Evolutionary conservation across 23 red algal species (phyloP), one percentile per base, ranked within the genome.

Genomic region (Gracilaria caudata): DNA sequence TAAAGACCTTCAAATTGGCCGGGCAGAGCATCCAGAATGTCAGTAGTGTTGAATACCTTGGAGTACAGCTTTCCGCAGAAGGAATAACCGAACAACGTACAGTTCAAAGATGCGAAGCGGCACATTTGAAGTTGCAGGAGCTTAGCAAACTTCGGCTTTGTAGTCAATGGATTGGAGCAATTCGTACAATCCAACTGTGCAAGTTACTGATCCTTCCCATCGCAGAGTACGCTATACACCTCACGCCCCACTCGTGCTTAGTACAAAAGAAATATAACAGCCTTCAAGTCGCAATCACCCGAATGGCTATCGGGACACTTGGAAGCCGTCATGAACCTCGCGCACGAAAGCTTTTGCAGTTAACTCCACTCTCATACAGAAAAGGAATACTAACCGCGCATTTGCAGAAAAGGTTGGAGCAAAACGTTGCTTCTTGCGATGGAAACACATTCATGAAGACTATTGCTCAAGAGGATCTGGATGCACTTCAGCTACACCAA

Each of bases 221-320:
- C 34, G 63, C 63, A 34, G 63, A 68, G 28, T 68, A 68, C 34
- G 63, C 63, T 25, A 68, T 68, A 68, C 63, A 68, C n/a, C 28
- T 35, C 17, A 68, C 63, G n/a, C 28, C 63, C 34, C 63, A 33
- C 4, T 34, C 63, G 17, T 8, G 17, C 6, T 7, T 45, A 11
- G 6, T 45, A 45, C 43, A 45, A 11, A 45, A 45, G 43, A 45
- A 45, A 11, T 45, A 45, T 45, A 45, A 11, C 11, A 45, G 43
- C 43, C 6, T 45, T 45, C 43, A 45, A 45, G 43, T 45, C 11
- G 43, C 43, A 45, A 45, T 45, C 43, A 45, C 6, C 4, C 43
- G 43, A 45, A 45, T 45, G 43, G 11, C 11, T 45, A 45, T 45
- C 43, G 43, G 6, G 4, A 45, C 43, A 45, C 6, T 45, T 11